Evolutionary conservation across 495 filamentous ascomycete species (phyloP).

Genomic region (Lophiotrema nucula): DNA sequence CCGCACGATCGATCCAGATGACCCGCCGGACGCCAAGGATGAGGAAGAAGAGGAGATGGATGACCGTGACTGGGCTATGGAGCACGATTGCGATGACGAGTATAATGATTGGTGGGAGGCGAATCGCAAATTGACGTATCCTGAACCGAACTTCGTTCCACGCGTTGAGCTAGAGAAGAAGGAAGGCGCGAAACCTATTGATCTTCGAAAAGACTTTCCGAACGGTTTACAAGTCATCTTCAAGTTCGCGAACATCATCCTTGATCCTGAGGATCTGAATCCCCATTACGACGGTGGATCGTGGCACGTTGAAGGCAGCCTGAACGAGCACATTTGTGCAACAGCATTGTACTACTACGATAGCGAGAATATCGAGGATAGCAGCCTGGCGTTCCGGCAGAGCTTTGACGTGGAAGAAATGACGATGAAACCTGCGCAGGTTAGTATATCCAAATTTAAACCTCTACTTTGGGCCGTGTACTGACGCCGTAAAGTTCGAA

Average conservation of each 20-base stretch:
- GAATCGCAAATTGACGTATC: conserved; percentile 33
- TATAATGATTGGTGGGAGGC: conserved; percentile 3
- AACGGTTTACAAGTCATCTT: conserved; percentile 59
- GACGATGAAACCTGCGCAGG: conserved; percentile 2
- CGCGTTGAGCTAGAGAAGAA: neutral
- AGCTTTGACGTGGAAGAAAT: neutral
- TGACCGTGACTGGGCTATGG: conserved; percentile 9
- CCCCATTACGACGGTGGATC: conserved; percentile 48
- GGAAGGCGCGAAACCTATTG: conserved; percentile 5
- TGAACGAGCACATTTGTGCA: conserved; percentile 29
- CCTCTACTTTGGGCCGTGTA: neutral
- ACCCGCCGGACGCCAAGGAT: neutral
- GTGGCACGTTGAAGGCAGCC: conserved; percentile 13
- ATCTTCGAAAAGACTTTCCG: conserved; percentile 36
- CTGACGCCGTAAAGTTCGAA: neutral
- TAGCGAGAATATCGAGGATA: conserved; percentile 52
- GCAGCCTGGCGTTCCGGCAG: conserved; percentile 1
- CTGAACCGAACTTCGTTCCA: conserved; percentile 41
- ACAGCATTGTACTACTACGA: conserved; percentile 49
- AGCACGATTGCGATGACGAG: conserved; percentile 7
- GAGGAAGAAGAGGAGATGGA: conserved; percentile 15
- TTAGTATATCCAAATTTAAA: neutral
- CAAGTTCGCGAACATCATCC: conserved; percentile 60
- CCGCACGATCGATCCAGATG: neutral
- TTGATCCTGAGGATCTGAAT: conserved; percentile 59